Base-by-base conservation (phyloP, 176 grass and related monocot genomes). In the Cocos nucifera region DNA sequence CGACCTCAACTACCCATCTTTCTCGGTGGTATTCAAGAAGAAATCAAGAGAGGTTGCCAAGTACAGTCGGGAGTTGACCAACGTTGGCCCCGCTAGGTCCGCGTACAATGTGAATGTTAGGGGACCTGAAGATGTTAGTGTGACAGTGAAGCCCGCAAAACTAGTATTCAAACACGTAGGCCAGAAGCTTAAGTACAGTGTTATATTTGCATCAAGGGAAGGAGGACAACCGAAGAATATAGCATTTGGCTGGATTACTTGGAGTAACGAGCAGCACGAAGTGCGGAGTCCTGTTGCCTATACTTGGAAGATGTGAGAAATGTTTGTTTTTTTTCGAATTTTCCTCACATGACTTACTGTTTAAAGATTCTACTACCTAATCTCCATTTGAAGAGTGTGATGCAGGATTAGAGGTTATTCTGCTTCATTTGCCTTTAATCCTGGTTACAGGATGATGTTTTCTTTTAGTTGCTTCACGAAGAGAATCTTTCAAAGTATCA, bases 1-100 rank as follows among this genome's bases (percentile, higher is more conserved):
- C 28, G 83, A 98, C 20, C 84, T 98, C 53, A 98, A 98, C 63
- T 98, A 98, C 49, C 93, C 93, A 0, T 98, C 93, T 0, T 92
- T 88, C 57, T 85, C 87, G 0, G 84, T 97, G 15, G 76, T 78
- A 44, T 98, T 98, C 72, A 63, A 62, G 17, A 78, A 76, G 79
- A 88, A 73, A 49, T 23, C 69, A 0, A 79, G 16, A 55, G 65
- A 23, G 6, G 59, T 66, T 8, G 23, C 86, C 63, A 83, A 70
- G 69, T 92, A 88, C 54, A 73, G 76, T 51, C 77, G 93, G 68
- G 87, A 92, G 81, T 56, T 92, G 0, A 98, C 87, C 35, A 98
- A 92, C 20, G 84, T 98, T 17, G 93, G 84, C 18, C 58, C 70
- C 3, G 78, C 73, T 1, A n/a, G 44, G 22, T 83, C 86, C 0